phyloP scores from a whole-genome alignment of 805 yeast genomes.

The Pichia cabralensis region DNA sequence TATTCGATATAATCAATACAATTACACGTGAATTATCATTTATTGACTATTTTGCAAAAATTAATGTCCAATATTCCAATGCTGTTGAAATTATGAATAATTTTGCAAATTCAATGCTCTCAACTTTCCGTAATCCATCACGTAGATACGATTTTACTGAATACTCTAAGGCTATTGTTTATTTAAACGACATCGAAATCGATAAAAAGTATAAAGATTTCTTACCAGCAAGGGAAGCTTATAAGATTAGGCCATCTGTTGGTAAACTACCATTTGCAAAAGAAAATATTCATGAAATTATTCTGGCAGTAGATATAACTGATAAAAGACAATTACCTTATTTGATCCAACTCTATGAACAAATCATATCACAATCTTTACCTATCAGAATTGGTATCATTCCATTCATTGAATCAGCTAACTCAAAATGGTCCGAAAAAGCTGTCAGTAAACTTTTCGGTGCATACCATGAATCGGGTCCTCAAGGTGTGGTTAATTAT shows the following conservation, averaged over 20 bases:
- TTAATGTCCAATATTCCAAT: constrained; percentile 25
- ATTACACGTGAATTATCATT: constrained; percentile 28
- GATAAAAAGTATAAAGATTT: constrained; percentile 46
- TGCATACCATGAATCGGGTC: constrained; percentile 12
- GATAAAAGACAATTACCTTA: constrained; percentile 41
- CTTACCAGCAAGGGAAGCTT: constrained; percentile 35
- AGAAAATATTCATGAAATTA: constrained; percentile 67
- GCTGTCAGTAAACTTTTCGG: constrained; percentile 19
- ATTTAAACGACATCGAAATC: constrained; percentile 65
- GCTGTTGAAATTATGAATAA: constrained; percentile 31
- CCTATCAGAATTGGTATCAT: constrained; percentile 79
- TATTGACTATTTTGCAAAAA: constrained; percentile 15
- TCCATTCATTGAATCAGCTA: constrained; percentile 46
- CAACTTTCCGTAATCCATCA: constrained; percentile 6
- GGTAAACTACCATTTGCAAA: constrained; percentile 61
- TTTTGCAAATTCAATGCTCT: constrained; percentile 24
- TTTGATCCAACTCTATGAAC: constrained; percentile 38
- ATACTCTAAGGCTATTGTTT: constrained; percentile 36
- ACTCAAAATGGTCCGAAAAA: constrained; percentile 14
- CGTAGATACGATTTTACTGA: constrained; percentile 19
- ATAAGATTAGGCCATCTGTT: constrained; percentile 32
- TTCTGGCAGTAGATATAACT: constrained; percentile 58
- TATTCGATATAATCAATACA: constrained; percentile 31
- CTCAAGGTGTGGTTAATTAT: constrained; percentile 16
- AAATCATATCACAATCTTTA: constrained; percentile 44